These are phyloP conservation scores for Quercus mongolica DNA, from an alignment of 306 rosid genomes.

Conservation along the genomic window DNA sequence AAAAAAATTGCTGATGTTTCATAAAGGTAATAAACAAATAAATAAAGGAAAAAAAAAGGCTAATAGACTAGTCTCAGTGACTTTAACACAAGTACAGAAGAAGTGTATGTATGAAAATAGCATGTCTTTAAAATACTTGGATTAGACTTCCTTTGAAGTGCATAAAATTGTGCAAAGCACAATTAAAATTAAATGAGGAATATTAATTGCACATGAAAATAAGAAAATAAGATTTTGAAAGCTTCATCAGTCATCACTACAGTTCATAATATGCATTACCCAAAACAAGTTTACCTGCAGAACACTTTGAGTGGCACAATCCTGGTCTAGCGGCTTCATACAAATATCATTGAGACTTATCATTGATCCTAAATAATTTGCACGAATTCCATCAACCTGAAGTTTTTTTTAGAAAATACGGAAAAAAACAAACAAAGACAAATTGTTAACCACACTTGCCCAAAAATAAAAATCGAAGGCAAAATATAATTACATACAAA, in stretches of 20 bases:
- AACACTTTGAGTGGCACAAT: constrained; percentile 93
- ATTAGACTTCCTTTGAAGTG: background rate
- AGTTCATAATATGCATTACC: background rate
- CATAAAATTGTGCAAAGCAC: background rate
- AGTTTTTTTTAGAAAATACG: constrained; percentile 22
- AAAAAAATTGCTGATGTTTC: background rate
- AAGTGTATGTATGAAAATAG: background rate
- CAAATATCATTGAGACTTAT: constrained; percentile 84
- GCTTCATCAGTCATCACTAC: background rate
- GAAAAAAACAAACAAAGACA: background rate
- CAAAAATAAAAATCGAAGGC: background rate
- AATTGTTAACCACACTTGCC: background rate
- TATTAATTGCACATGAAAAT: background rate
- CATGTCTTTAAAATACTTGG: background rate
- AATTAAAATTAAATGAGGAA: background rate
- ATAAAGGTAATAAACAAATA: background rate
- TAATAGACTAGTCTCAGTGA: background rate
- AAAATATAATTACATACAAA: background rate
- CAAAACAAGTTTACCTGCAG: constrained; percentile 64
- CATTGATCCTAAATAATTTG: constrained; percentile 66
- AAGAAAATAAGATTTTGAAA: background rate
- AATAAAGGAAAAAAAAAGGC: background rate
- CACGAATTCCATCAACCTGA: constrained; percentile 81
- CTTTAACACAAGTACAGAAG: background rate
- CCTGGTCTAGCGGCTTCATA: constrained; percentile 91